A percentile compares a stretch with the other conserved stretches of the same genome.
Conservation (phyloP, 2,329 filamentous ascomycete genomes). For the Incumbomyces lentus region DNA sequence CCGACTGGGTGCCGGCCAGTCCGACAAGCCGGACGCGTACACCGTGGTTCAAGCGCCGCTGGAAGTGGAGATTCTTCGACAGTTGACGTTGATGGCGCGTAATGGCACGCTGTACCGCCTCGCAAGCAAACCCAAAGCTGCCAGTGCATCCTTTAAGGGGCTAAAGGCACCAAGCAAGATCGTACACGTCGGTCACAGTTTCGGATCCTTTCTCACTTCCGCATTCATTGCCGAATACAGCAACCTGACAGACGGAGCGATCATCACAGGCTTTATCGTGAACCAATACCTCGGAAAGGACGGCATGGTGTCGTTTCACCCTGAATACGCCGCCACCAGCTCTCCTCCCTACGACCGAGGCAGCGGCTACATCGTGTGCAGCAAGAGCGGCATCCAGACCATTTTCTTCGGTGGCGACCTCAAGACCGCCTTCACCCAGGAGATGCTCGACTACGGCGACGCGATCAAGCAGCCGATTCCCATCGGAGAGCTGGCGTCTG, state of each 20-base stretch:
- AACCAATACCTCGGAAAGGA: conserved; percentile 15
- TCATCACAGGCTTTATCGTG: conserved; percentile 31
- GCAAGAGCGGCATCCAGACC: conserved; percentile 14
- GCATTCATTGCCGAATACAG: conserved; percentile 26
- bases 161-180: conserved; percentile 25
- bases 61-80: conserved; percentile 30
- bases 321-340: conserved; percentile 8
- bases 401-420: conserved; percentile 15
- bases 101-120: conserved; percentile 1
- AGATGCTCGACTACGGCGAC: conserved; percentile 16
- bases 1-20: conserved; percentile 29
- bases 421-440: conserved; percentile 12
- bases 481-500: conserved; percentile 14
- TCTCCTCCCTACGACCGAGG: conserved; percentile 6
- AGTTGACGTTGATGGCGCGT: conserved; percentile 24
- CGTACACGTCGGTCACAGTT: conserved; percentile 30
- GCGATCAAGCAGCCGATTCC: conserved; percentile 15
- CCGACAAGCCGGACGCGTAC: conserved; percentile 30
- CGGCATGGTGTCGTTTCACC: conserved; percentile 11
- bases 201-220: conserved; percentile 27
- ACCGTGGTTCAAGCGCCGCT: conserved; percentile 30
- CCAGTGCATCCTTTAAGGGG: conserved; percentile 12
- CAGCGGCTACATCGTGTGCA: conserved; percentile 9
- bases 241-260: conserved; percentile 27
- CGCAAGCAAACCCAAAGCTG: conserved; percentile 12